These are phyloP conservation scores for Anthoceros angustus DNA, from an alignment of 225 moss, liverwort and hornwort genomes.

Conservation along the genomic window DNA sequence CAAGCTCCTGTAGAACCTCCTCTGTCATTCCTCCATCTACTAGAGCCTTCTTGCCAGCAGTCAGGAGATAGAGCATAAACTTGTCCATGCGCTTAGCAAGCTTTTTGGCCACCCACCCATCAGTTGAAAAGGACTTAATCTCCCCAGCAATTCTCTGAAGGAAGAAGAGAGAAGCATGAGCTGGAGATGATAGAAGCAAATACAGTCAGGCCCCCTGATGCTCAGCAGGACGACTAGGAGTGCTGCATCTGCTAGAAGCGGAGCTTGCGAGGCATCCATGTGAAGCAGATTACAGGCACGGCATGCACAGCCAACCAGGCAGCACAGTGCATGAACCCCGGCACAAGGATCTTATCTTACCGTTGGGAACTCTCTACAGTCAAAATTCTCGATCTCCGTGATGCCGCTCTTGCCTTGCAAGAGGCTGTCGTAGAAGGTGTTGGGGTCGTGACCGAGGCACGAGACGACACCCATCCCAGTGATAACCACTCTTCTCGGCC, in stretches of 20 bases:
- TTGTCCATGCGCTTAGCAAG: constrained; percentile 95
- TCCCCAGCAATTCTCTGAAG: constrained; percentile 88
- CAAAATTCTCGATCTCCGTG: constrained; percentile 65
- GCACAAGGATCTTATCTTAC: constrained; percentile 16
- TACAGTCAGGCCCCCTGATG: background rate
- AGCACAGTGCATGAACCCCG: too few relatives aligned
- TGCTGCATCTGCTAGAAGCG: too few relatives aligned
- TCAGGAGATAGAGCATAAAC: constrained; percentile 85
- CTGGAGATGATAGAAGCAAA: background rate
- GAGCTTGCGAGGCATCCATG: too few relatives aligned
- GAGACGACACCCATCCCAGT: constrained; percentile 91
- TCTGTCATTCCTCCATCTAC: constrained; percentile 59
- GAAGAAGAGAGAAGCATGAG: constrained; percentile 7
- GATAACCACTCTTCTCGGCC: constrained; percentile 71
- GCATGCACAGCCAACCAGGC: too few relatives aligned
- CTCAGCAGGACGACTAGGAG: too few relatives aligned
- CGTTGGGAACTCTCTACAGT: constrained; percentile 83
- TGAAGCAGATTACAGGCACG: too few relatives aligned
- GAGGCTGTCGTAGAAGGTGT: constrained; percentile 67
- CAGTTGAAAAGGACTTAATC: constrained; percentile 65
- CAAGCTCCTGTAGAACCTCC: constrained; percentile 46
- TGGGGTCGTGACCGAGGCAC: constrained; percentile 66
- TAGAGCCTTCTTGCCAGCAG: constrained; percentile 92
- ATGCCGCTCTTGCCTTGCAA: constrained; percentile 72
- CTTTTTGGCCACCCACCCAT: constrained; percentile 82